Evolutionary conservation across 768 basidiomycete genomes (phyloP).

Genomic region (Leccinum subgranulosum): DNA sequence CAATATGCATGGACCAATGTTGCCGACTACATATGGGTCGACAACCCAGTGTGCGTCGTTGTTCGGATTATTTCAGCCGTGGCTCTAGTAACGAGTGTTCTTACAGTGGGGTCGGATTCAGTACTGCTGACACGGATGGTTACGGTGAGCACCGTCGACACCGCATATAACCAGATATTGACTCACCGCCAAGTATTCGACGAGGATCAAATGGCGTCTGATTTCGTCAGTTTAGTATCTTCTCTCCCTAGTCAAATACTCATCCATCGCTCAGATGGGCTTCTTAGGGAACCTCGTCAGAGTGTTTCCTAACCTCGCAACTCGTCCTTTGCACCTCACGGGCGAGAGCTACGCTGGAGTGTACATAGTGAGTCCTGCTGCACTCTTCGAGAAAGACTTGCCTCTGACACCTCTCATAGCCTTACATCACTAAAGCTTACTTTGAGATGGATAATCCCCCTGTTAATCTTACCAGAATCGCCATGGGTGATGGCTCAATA

Average conservation of each 20-base stretch:
- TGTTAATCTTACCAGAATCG: conserved; percentile 63
- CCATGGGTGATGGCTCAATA: conserved; percentile 68
- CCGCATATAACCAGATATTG: background rate
- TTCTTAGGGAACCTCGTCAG: conserved; percentile 70
- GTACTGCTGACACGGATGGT: conserved; percentile 60
- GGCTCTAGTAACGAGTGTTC: conserved; percentile 5
- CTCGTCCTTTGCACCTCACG: conserved; percentile 62
- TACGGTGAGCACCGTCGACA: conserved; percentile 43
- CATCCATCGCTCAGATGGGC: conserved; percentile 48
- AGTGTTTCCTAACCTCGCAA: conserved; percentile 67
- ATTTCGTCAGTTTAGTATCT: conserved; percentile 36
- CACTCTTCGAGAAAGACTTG: background rate
- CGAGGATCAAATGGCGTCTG: conserved; percentile 62
- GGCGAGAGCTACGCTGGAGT: conserved; percentile 78
- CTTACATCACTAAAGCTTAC: conserved; percentile 73
- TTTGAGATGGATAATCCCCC: conserved; percentile 62
- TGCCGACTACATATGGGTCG: conserved; percentile 70
- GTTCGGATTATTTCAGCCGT: background rate
- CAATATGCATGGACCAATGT: conserved; percentile 55
- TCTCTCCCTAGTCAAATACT: background rate
- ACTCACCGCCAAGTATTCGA: conserved; percentile 41
- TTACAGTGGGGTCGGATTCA: conserved; percentile 55
- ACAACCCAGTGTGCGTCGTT: conserved; percentile 58
- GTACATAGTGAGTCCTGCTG: conserved; percentile 52
- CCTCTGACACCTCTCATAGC: conserved; percentile 36